Conservation (phyloP, 2,329 filamentous ascomycete species). For the Grosmannia penicillata region DNA sequence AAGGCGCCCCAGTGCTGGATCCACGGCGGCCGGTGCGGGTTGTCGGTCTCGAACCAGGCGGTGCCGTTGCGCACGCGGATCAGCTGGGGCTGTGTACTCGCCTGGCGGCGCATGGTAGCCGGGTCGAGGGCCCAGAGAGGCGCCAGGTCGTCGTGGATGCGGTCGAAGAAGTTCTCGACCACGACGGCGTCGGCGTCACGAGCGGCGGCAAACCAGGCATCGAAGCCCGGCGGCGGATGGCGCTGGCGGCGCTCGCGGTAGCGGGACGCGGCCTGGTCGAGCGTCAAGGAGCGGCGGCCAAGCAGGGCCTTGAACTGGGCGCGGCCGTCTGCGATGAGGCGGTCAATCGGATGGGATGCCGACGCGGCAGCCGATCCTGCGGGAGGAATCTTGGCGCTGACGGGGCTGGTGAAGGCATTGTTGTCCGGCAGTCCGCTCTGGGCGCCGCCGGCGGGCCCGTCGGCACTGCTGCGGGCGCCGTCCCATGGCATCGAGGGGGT, state of each 20-base stretch:
- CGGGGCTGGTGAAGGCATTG: neutral
- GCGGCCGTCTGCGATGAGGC: constrained; percentile 25
- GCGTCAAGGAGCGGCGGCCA: constrained; percentile 24
- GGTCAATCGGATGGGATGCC: constrained; percentile 26
- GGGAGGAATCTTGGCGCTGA: too few species aligned
- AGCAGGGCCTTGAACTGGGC: constrained; percentile 22
- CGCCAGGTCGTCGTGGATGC: constrained; percentile 33
- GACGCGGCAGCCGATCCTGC: neutral
- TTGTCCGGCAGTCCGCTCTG: neutral
- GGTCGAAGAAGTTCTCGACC: constrained; percentile 35
- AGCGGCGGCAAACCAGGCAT: constrained; percentile 29
- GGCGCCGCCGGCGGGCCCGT: neutral
- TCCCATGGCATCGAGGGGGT: neutral
- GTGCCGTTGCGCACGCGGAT: constrained; percentile 31
- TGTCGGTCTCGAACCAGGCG: constrained; percentile 22
- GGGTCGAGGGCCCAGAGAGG: constrained; percentile 40
- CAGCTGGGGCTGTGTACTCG: constrained; percentile 27
- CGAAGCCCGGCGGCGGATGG: constrained; percentile 32
- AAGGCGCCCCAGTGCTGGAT: constrained; percentile 31
- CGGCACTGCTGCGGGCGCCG: neutral
- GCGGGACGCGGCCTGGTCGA: constrained; percentile 27
- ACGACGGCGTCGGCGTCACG: constrained; percentile 23
- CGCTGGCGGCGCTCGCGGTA: constrained; percentile 29
- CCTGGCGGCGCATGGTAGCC: constrained; percentile 14
- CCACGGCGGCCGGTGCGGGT: constrained; percentile 25